Evolutionary conservation across 306 rosid species (phyloP), one percentile per base, ranked within the genome.

Genomic region (Rubus parviflorus): DNA sequence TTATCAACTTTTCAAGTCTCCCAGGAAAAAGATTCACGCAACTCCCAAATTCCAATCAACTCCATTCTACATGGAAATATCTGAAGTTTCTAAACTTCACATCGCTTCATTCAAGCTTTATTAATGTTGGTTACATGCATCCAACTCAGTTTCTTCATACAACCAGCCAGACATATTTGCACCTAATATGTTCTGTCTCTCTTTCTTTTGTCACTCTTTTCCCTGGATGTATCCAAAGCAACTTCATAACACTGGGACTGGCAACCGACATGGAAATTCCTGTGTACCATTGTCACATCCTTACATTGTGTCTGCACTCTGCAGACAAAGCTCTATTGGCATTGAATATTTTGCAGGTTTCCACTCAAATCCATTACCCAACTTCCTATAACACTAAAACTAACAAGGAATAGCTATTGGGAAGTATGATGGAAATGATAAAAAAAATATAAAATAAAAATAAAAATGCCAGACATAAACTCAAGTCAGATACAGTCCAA

Each of bases 311-410:
- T 53, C 52, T n/a, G 52, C 63, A 40, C 22, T 51, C 63, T 17
- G 47, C 40, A 6, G 23, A 46, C 40, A 54, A 74, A 58, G 54
- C 41, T 43, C 1, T 13, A 43, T 22, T 23, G 30, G 45, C 53
- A 58, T 43, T 74, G 45, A 74, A 61, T 25, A 16, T 58, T 58
- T 58, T 8, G 12, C n/a, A 58, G 54, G 67, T 58, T 74, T 9
- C 53, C 77, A 56, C 6, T 72, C 43, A 58, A 45, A 42, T 45
- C 19, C 41, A 73, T 10, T 43, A 43, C 38, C 45, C 20, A 23
- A 30, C 25, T 3, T 43, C 56, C 69, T 10, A 23, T 58, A 42
- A 42, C 63, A 73, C 15, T 14, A 57, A 1, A 8, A 67, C 35
- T 41, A 41, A 58, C 46, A 5, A 5, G 37, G 68, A 14, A 57